Evolutionary conservation across 164 flowering plant genomes (phyloP).

Genomic region (Nymphaea colorata): DNA sequence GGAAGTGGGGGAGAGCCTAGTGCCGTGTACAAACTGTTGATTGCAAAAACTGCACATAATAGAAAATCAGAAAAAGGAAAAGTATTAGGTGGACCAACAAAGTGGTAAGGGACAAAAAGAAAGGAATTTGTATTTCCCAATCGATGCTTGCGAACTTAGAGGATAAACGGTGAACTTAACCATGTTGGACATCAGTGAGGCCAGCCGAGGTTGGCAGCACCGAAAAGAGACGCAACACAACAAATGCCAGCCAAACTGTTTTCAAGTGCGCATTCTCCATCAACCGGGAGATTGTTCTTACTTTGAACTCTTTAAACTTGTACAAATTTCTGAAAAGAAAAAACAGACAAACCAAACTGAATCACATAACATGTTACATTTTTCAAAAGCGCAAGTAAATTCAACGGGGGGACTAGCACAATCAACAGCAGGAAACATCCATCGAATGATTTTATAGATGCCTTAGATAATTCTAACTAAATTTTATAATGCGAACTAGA

Average conservation of each 20-base stretch:
- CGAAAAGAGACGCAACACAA: neutral
- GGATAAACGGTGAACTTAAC: neutral
- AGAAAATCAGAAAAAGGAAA: neutral
- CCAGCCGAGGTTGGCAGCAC: neutral
- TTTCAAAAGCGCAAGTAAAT: no score
- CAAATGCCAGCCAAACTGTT: neutral
- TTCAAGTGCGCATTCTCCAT: neutral
- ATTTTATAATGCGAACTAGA: no score
- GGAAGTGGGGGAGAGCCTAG: conserved; percentile 53
- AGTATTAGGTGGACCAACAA: no score
- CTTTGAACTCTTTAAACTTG: neutral
- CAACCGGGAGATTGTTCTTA: neutral
- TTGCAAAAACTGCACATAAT: conserved; percentile 36
- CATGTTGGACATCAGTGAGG: neutral
- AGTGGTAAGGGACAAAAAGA: no score
- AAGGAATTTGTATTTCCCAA: no score
- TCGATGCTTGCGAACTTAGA: neutral
- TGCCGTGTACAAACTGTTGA: conserved; percentile 49
- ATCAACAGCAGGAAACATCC: no score
- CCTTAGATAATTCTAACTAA: no score
- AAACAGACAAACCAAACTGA: no score
- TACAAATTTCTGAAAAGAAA: neutral
- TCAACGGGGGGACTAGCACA: no score
- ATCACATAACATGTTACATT: no score
- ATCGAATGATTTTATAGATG: no score